These are phyloP conservation scores for Tuber borchii DNA, from an alignment of 495 filamentous ascomycete genomes.

Conservation along the genomic window DNA sequence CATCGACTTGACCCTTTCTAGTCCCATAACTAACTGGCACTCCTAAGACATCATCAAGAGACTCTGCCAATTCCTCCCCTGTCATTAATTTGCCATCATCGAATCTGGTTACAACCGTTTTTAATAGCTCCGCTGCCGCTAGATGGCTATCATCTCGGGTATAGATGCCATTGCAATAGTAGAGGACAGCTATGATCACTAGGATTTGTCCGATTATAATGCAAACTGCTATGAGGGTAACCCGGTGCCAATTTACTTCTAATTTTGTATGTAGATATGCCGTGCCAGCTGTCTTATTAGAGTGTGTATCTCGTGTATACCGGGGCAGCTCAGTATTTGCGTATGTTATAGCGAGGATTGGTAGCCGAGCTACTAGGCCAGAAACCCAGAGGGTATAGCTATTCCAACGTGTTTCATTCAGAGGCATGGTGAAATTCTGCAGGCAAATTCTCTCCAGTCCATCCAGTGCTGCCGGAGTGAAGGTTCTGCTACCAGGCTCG, in stretches of 20 bases:
- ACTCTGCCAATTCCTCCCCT: neutral
- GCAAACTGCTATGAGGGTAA: neutral
- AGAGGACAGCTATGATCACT: neutral
- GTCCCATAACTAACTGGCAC: neutral
- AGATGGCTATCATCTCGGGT: neutral
- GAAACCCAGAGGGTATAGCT: neutral
- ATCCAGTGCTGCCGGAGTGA: no score
- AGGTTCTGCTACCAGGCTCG: no score
- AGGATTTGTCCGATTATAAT: neutral
- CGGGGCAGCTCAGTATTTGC: neutral
- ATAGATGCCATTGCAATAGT: neutral
- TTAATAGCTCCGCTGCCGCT: neutral
- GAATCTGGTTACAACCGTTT: neutral
- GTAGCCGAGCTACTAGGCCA: neutral
- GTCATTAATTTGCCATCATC: neutral
- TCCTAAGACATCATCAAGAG: neutral
- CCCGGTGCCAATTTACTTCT: neutral
- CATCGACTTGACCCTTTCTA: neutral
- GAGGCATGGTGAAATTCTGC: no score
- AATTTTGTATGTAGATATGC: neutral
- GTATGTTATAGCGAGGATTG: neutral
- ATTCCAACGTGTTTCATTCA: neutral
- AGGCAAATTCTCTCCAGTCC: no score
- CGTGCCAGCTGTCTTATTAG: neutral
- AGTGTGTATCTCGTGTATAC: neutral